Base-by-base conservation (phyloP, 2,329 filamentous ascomycete species). In the Laburnicola sp. region DNA sequence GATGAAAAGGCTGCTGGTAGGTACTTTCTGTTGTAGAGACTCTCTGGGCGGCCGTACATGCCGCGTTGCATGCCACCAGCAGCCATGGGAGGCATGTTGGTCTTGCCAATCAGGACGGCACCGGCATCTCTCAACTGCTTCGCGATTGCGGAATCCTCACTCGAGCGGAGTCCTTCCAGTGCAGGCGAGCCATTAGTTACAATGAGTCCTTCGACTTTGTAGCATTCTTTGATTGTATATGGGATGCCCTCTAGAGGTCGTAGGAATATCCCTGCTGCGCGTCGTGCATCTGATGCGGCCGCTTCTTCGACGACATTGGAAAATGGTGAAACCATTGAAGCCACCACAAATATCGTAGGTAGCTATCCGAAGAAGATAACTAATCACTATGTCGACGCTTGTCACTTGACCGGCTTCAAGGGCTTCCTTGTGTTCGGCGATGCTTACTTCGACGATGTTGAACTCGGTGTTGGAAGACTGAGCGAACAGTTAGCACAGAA, bases 51-150 rank as follows among this genome's bases (percentile, higher is more conserved):
- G 0, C 82, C 82, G 52, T 82, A 83, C 0, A 81, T 55, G 0
- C 82, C 82, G 6, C 82, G 72, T 51, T 83, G 81, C 75, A 82
- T 82, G 0, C 82, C 82, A 0, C 81, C 81, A 22, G 78, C 77
- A 8, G 82, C 82, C 80, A 84, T 83, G 0, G 82, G 78, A 0
- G 80, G 82, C 77, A 84, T 82, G 49, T 85, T 86, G 0, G 82
- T 83, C 38, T 78, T 76, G 0, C 82, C 83, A 0, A 83, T 69
- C 21, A 82, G 64, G 0, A 83, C 69, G 0, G 76, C 79, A 1
- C 81, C 81, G 1, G 79, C 78, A 26, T 75, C 69, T 3, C 76
- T 72, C 4, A 85, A 68, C 7, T 70, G 66, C 8, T 73, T 58
- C 0, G 81, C 80, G 4, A 78, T 76, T 2, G 78, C 78, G 1